These are phyloP conservation scores for Aureobasidium pullulans DNA, from an alignment of 2,329 filamentous ascomycete species.

Conservation along the genomic window DNA sequence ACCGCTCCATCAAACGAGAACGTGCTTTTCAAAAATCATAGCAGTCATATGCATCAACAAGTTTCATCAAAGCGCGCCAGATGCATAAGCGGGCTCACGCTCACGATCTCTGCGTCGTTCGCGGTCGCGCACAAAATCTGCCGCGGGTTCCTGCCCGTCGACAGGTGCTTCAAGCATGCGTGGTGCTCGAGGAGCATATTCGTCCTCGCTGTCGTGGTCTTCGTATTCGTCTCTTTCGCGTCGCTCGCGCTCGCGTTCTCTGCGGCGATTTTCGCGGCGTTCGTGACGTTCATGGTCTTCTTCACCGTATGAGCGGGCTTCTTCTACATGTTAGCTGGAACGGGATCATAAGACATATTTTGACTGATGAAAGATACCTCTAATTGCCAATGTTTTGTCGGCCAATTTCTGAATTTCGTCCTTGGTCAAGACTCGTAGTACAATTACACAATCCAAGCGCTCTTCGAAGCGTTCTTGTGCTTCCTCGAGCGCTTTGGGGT, in stretches of 20 bases:
- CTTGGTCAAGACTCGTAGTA: slow-evolving; percentile 75
- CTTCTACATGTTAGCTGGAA: slow-evolving; percentile 15
- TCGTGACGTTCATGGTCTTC: slow-evolving; percentile 19
- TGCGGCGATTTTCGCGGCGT: slow-evolving; percentile 20
- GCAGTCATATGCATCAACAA: not conserved
- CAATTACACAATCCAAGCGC: slow-evolving; percentile 88
- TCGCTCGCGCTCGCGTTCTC: slow-evolving; percentile 22
- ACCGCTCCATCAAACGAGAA: not conserved
- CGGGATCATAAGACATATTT: not conserved
- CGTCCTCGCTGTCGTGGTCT: slow-evolving; percentile 26
- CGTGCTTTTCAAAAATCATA: not conserved
- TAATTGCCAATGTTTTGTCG: slow-evolving; percentile 68
- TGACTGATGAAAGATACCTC: slow-evolving; percentile 39
- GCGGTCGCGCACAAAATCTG: slow-evolving; percentile 13
- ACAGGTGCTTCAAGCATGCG: slow-evolving; percentile 29
- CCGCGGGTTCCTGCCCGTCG: slow-evolving; percentile 9
- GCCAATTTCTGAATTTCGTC: slow-evolving; percentile 88
- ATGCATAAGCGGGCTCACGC: slow-evolving; percentile 22
- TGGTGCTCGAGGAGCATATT: slow-evolving; percentile 23
- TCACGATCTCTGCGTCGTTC: slow-evolving; percentile 17
- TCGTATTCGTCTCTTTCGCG: slow-evolving; percentile 27
- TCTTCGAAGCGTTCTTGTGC: slow-evolving; percentile 91
- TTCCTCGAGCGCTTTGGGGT: slow-evolving; percentile 75
- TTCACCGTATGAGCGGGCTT: slow-evolving; percentile 25
- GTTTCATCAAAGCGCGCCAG: slow-evolving; percentile 19